Conservation (phyloP, 306 rosid species). For the Quercus parvula region DNA sequence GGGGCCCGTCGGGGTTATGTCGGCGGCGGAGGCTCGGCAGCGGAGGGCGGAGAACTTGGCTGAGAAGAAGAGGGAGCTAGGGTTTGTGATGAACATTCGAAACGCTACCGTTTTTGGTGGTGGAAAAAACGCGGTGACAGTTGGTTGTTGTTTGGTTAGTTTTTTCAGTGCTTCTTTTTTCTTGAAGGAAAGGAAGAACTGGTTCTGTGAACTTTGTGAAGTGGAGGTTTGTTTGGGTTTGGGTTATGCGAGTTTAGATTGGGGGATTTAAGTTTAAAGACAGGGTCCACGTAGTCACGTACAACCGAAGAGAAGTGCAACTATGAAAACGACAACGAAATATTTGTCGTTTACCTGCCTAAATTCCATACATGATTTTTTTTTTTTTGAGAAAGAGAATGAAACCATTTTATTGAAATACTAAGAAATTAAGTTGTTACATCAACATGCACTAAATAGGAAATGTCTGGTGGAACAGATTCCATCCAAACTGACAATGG, state of each 20-base stretch:
- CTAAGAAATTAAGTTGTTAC: too few relatives aligned
- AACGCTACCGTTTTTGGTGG: neutral
- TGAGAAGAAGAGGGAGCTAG: conserved; percentile 38
- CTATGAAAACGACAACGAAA: too few relatives aligned
- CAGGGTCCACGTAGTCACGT: neutral
- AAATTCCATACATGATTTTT: too few relatives aligned
- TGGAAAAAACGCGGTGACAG: neutral
- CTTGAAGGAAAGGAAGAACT: too few relatives aligned
- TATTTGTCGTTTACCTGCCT: too few relatives aligned
- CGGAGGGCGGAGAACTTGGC: conserved; percentile 30
- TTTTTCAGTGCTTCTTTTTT: neutral
- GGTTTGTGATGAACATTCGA: conserved; percentile 60
- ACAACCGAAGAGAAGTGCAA: too few relatives aligned
- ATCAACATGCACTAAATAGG: too few relatives aligned
- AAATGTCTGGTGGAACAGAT: too few relatives aligned
- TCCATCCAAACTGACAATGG: too few relatives aligned
- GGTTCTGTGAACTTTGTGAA: neutral
- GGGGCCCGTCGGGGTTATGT: conserved; percentile 29
- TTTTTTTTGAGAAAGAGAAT: too few relatives aligned
- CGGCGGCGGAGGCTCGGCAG: conserved; percentile 48
- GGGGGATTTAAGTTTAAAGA: neutral
- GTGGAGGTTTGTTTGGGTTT: neutral
- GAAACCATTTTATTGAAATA: too few relatives aligned
- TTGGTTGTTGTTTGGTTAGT: neutral
- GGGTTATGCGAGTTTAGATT: neutral